Conservation (phyloP, 2,329 filamentous ascomycete species). For the Calonectria pseudoturangicola region DNA sequence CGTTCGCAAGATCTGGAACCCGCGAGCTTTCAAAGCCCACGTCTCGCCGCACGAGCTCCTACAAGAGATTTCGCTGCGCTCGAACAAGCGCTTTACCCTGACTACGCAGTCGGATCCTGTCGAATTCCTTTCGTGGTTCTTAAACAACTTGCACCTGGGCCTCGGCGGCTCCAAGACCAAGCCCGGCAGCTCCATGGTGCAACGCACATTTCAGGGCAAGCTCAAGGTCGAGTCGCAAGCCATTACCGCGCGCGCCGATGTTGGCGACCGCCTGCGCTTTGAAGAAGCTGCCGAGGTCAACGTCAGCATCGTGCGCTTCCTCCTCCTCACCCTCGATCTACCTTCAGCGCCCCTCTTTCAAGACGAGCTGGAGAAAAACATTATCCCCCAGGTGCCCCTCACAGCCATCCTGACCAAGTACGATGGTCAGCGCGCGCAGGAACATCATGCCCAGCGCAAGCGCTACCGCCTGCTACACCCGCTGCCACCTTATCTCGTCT, state of each 20-base stretch:
- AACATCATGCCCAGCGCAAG: slow-evolving; percentile 90
- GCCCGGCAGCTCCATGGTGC: slow-evolving; percentile 88
- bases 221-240: slow-evolving; percentile 94
- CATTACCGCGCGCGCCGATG: slow-evolving; percentile 93
- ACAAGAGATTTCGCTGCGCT: slow-evolving; percentile 93
- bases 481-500: slow-evolving; percentile 90
- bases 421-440: slow-evolving; percentile 90
- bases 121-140: slow-evolving; percentile 97
- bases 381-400: slow-evolving; percentile 94
- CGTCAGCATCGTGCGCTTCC: slow-evolving; percentile 85
- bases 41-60: slow-evolving; percentile 98
- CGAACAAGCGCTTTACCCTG: slow-evolving; percentile 93
- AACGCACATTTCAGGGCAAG: slow-evolving; percentile 94
- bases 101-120: slow-evolving; percentile 95
- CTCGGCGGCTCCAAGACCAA: slow-evolving; percentile 93
- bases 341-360: slow-evolving; percentile 96
- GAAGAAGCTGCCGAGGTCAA: slow-evolving; percentile 91
- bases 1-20: slow-evolving; percentile 98
- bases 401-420: slow-evolving; percentile 92
- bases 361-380: slow-evolving; percentile 94
- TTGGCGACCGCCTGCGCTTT: slow-evolving; percentile 90
- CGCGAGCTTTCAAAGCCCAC: slow-evolving; percentile 95
- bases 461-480: slow-evolving; percentile 93
- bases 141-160: slow-evolving; percentile 95
- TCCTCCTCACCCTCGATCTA: slow-evolving; percentile 94